These are phyloP conservation scores for Diaporthe sp. DNA, from an alignment of 2,329 filamentous ascomycete species.

Conservation along the genomic window DNA sequence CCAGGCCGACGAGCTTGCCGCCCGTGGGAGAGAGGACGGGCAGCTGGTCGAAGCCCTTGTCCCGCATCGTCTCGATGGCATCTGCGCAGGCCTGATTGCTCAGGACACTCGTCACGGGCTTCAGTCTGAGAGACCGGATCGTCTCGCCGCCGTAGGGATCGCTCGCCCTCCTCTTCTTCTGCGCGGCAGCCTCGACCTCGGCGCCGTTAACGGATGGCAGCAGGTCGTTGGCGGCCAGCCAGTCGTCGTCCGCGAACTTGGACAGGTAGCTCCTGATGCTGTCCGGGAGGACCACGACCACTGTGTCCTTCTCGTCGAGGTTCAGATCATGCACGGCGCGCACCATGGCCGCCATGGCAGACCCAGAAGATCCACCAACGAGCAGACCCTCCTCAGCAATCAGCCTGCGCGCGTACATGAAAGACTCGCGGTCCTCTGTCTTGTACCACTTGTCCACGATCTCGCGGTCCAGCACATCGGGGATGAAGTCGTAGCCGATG, in stretches of 20 bases:
- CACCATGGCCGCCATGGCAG: constrained; percentile 86
- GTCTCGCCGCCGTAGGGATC: constrained; percentile 85
- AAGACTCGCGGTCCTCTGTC: constrained; percentile 93
- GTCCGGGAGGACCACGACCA: constrained; percentile 93
- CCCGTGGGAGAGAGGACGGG: constrained; percentile 82
- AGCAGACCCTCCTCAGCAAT: constrained; percentile 96
- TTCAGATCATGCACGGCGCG: constrained; percentile 81
- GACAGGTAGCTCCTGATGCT: constrained; percentile 97
- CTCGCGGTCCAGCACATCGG: constrained; percentile 87
- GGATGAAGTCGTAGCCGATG: constrained; percentile 98
- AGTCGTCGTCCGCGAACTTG: constrained; percentile 99
- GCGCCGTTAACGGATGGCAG: constrained; percentile 69
- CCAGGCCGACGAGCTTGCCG: constrained; percentile 85
- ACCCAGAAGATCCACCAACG: constrained; percentile 93
- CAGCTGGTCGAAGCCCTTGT: constrained; percentile 97
- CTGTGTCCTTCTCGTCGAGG: constrained; percentile 85
- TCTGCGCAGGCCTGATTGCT: constrained; percentile 80
- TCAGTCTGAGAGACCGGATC: constrained; percentile 85
- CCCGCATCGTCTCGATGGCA: constrained; percentile 97
- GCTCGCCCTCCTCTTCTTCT: constrained; percentile 55
- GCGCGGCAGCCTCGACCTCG: constrained; percentile 58
- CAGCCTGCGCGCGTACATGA: constrained; percentile 87
- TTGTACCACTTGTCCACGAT: constrained; percentile 97
- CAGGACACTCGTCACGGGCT: constrained; percentile 90
- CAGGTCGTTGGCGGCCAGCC: constrained; percentile 96